Base-by-base conservation (phyloP, 129 eudicot species). In the Escallonia herrerae region DNA sequence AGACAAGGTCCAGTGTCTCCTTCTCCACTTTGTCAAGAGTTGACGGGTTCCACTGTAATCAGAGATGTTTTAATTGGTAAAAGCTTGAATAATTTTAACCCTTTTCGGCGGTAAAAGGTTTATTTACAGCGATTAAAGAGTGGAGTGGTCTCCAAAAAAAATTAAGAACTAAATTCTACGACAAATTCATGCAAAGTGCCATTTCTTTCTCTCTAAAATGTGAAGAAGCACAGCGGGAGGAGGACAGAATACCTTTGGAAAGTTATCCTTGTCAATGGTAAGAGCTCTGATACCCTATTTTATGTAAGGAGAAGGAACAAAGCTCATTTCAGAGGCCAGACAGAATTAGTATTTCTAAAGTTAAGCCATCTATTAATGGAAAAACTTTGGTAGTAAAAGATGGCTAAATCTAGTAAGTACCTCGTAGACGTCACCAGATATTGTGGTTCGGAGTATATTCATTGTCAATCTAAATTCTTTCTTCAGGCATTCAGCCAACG, bases 351-450 rank as follows among this genome's bases (percentile, higher is more conserved):
- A 10, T 69, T 50, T 58, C 55, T 6, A 62, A 63, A 43, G 38
- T 44, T 53, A 49, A 69, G 58, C 59, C 59, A 45, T 42, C 42
- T 40, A 33, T 39, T 9, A 12, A 45, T 15, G 9, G 37, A 8
- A 22, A 22, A 22, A 22, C 40, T 15, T 13, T 49, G 60, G 56
- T 54, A 40, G 41, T 39, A 11, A 45, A 60, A 11, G 40, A 48
- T 66, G 7, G 2, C 41, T 43, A 11, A 43, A 60, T 5, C 38
- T 15, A 22, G 8, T 5, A 33, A 47, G 11, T 83, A 94, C 99
- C 99, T 94, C 99, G 48, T 89, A 94, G n/a, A 94, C 89, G 67
- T 94, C 99, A 66, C 73, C 83, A n/a, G 95, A 86, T 63, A 82
- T 78, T 9, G 62, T 14, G 46, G 75, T 64, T 69, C 99, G 71